Evolutionary conservation across 1,139 yeast species (phyloP).

Genomic region (Geotrichum histeridarum): DNA sequence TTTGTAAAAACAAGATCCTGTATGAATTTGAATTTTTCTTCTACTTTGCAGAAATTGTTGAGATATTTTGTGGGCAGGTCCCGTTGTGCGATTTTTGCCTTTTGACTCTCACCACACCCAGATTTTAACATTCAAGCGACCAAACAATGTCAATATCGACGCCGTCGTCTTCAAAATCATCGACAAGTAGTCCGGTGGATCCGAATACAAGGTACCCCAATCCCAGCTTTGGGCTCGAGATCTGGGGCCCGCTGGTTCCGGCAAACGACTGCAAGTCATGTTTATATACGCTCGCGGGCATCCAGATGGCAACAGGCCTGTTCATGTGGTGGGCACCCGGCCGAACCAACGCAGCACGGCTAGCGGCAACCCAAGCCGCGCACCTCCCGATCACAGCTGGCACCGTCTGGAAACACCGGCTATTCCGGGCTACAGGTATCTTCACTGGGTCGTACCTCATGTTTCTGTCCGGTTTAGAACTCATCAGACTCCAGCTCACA

Average conservation of each 20-base stretch:
- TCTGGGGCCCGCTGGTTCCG: slow-evolving; percentile 38
- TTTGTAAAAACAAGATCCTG: no score
- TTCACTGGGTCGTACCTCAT: slow-evolving; percentile 30
- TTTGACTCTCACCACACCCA: no score
- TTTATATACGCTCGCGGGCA: slow-evolving; percentile 29
- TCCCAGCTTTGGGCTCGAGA: slow-evolving; percentile 33
- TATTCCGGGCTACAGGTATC: slow-evolving; percentile 25
- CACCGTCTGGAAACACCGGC: neutral
- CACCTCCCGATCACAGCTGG: neutral
- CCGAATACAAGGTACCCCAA: slow-evolving; percentile 23
- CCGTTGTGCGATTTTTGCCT: neutral
- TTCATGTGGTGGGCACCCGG: slow-evolving; percentile 30
- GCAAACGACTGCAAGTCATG: slow-evolving; percentile 36
- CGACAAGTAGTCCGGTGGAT: slow-evolving; percentile 4
- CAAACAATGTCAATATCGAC: neutral
- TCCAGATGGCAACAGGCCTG: slow-evolving; percentile 32
- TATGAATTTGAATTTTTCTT: neutral
- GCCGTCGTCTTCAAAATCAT: neutral
- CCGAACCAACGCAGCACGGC: neutral
- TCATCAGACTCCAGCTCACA: slow-evolving; percentile 30
- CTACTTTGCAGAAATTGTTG: neutral
- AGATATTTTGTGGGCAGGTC: neutral
- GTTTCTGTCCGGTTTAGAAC: slow-evolving; percentile 29
- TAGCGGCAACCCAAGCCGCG: slow-evolving; percentile 22
- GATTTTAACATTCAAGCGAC: no score